A percentile compares a stretch with the other conserved stretches of the same genome.
Evolutionary conservation across 805 yeast species (phyloP).

Genomic region (Yamadazyma akitaensis): DNA sequence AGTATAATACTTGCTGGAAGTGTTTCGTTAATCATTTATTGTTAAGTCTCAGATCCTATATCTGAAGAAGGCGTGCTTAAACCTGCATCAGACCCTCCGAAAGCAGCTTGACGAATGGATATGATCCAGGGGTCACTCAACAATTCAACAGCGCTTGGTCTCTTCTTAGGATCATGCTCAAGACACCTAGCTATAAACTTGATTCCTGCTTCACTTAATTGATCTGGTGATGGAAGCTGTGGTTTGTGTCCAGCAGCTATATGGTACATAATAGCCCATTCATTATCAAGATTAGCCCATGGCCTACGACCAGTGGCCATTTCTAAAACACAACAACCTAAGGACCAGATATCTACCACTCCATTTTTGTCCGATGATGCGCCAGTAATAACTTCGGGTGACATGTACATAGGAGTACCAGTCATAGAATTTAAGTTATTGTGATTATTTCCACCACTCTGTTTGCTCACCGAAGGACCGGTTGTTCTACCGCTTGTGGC

Average conservation of each 20-base stretch:
- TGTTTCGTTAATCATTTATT: neutral
- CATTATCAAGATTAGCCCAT: conserved; percentile 94
- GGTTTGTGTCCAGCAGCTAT: conserved; percentile 95
- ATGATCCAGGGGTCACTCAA: conserved; percentile 88
- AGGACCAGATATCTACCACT: conserved; percentile 87
- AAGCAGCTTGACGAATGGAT: conserved; percentile 66
- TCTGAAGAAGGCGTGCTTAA: conserved; percentile 40
- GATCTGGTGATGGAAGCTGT: conserved; percentile 74
- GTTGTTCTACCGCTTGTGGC: conserved; percentile 56
- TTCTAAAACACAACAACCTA: conserved; percentile 93
- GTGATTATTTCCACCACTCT: conserved; percentile 12
- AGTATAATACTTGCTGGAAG: neutral
- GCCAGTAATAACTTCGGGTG: conserved; percentile 94
- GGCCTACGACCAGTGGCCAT: conserved; percentile 97
- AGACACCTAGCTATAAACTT: conserved; percentile 71
- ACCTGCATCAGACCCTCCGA: conserved; percentile 38
- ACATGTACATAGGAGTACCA: conserved; percentile 99
- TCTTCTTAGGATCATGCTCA: conserved; percentile 74
- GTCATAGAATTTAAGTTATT: conserved; percentile 53
- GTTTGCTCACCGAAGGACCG: conserved; percentile 16
- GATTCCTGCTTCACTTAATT: conserved; percentile 70
- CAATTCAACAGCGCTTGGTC: conserved; percentile 82
- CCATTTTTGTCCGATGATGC: conserved; percentile 57
- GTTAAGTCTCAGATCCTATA: conserved; percentile 6
- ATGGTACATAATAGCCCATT: conserved; percentile 98